phyloP scores from a whole-genome alignment of 164 flowering plant genomes.

The Hamamelis virginiana region DNA sequence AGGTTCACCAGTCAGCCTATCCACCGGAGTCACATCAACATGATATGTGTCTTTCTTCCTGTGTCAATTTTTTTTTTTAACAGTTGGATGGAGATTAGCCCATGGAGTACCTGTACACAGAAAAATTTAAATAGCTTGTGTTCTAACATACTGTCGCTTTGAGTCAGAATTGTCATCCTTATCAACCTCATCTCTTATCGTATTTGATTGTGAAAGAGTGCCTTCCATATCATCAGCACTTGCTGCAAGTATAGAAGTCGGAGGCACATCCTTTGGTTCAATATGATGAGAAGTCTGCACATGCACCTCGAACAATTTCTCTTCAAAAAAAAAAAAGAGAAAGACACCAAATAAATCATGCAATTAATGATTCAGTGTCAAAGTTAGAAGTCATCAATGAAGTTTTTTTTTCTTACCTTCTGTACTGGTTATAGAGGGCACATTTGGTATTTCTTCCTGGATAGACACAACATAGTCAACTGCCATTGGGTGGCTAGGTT shows the following conservation, averaged over 20 bases:
- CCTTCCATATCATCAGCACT: conserved; percentile 29
- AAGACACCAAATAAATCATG: conserved; percentile 16
- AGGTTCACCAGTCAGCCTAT: conserved; percentile 37
- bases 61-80: conserved; percentile 10
- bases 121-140: background rate
- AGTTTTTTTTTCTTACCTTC: conserved; percentile 39
- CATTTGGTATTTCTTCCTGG: conserved; percentile 27
- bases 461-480: conserved; percentile 27
- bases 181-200: conserved; percentile 31
- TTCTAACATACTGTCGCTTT: conserved; percentile 43
- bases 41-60: conserved; percentile 39
- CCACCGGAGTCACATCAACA: conserved; percentile 20
- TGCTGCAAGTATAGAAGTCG: conserved; percentile 20
- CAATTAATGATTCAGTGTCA: background rate
- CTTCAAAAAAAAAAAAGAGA: conserved; percentile 25
- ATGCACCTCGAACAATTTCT: conserved; percentile 24
- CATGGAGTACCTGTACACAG: background rate
- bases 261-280: conserved; percentile 22
- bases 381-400: background rate
- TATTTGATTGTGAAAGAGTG: conserved; percentile 21
- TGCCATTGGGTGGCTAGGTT: conserved; percentile 32
- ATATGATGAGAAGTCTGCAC: conserved; percentile 25
- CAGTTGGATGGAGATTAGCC: background rate
- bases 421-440: conserved; percentile 12
- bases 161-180: conserved; percentile 40